These are phyloP conservation scores for Aspergillus mulundensis DNA, from an alignment of 495 filamentous ascomycete genomes.

Conservation along the genomic window DNA sequence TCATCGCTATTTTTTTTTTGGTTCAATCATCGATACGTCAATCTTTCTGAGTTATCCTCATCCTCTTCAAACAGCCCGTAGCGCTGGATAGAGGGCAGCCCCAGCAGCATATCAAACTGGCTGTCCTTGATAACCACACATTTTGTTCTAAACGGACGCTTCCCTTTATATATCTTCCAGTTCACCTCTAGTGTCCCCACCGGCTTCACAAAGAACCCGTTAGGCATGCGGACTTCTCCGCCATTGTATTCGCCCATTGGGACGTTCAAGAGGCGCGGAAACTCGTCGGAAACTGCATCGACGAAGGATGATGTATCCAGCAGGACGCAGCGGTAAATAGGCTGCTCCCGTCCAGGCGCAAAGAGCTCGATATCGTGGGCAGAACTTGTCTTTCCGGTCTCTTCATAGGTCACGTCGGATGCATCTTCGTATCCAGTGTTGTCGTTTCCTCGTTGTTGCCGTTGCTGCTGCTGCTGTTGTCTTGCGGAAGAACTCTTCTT, in stretches of 20 bases:
- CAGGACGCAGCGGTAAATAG: background rate
- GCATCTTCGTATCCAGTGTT: too few species aligned
- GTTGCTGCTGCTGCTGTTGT: too few species aligned
- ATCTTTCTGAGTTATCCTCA: too few species aligned
- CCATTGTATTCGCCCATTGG: background rate
- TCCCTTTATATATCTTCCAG: background rate
- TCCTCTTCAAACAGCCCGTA: background rate
- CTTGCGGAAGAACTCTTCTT: too few species aligned
- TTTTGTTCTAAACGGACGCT: background rate
- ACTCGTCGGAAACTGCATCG: constrained; percentile 1
- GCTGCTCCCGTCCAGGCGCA: background rate
- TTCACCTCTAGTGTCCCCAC: background rate
- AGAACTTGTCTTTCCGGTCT: too few species aligned
- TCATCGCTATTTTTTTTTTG: too few species aligned
- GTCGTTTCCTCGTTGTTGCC: too few species aligned
- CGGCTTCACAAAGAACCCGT: background rate
- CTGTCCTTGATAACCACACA: constrained; percentile 2
- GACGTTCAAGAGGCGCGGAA: background rate
- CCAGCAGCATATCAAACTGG: constrained; percentile 5
- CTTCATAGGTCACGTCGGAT: too few species aligned
- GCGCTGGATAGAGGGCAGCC: background rate
- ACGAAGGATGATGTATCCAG: background rate
- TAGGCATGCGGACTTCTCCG: background rate
- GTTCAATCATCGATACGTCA: too few species aligned
- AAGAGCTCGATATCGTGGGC: background rate